These are phyloP conservation scores for Medicago truncatula DNA, from an alignment of 306 rosid genomes.

Conservation along the genomic window DNA sequence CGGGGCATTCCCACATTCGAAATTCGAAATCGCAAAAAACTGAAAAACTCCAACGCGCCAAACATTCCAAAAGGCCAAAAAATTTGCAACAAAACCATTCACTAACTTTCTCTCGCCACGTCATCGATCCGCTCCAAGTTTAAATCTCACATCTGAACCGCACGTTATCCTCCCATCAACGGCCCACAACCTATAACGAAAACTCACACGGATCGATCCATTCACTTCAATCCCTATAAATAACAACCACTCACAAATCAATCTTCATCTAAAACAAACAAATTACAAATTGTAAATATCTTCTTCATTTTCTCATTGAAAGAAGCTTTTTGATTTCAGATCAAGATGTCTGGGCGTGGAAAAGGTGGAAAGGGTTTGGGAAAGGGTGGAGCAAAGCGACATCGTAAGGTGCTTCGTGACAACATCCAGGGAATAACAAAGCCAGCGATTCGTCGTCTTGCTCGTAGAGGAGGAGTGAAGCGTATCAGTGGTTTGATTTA, in stretches of 20 bases:
- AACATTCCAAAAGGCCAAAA: neutral
- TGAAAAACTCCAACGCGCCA: neutral
- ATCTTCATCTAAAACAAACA: neutral
- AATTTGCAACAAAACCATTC: no score
- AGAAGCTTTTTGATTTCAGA: neutral
- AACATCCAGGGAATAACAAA: constrained; percentile 78
- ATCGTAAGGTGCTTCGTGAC: constrained; percentile 70
- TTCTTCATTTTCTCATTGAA: neutral
- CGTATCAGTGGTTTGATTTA: constrained; percentile 77
- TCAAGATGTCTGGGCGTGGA: constrained; percentile 74
- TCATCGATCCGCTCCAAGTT: constrained; percentile 50
- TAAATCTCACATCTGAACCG: constrained; percentile 22
- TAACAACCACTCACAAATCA: neutral
- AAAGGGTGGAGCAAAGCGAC: constrained; percentile 82
- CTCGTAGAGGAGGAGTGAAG: constrained; percentile 79
- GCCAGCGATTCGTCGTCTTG: constrained; percentile 77
- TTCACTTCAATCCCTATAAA: constrained; percentile 32
- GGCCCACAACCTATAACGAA: neutral
- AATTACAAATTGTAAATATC: neutral
- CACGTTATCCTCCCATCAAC: constrained; percentile 29
- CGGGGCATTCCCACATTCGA: no score
- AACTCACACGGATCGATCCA: constrained; percentile 20
- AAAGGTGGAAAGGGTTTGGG: constrained; percentile 88
- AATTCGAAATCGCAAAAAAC: neutral
- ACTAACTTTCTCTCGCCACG: constrained; percentile 39